A percentile compares a stretch with the other conserved stretches of the same genome.
phyloP scores from a whole-genome alignment of 2,329 filamentous ascomycete genomes.

The Colletotrichum phormii region DNA sequence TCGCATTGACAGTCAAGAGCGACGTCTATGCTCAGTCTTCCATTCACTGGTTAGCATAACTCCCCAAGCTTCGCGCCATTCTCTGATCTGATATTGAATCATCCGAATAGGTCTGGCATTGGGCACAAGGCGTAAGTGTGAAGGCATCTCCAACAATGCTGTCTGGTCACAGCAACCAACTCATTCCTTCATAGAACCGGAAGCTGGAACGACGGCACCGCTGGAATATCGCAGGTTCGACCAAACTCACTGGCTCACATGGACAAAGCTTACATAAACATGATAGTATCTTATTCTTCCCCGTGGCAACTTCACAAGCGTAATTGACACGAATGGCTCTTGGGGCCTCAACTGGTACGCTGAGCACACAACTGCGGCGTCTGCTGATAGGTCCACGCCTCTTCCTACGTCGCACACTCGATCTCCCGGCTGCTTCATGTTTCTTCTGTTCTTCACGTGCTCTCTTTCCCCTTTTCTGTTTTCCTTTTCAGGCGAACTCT shows the following conservation, averaged over 20 bases:
- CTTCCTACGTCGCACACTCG: background rate
- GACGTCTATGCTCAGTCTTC: slow-evolving; percentile 25
- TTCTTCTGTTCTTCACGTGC: background rate
- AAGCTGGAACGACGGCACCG: slow-evolving; percentile 27
- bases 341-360: slow-evolving; percentile 31
- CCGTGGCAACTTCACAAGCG: slow-evolving; percentile 26
- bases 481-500: background rate
- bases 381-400: slow-evolving; percentile 5
- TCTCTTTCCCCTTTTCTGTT: no score
- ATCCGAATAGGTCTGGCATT: slow-evolving; percentile 21
- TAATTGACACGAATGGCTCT: slow-evolving; percentile 21
- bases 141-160: no score
- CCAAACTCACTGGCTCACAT: no score
- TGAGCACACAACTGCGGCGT: slow-evolving; percentile 26
- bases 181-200: background rate
- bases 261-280: background rate
- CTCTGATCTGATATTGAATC: background rate
- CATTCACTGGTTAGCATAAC: slow-evolving; percentile 6
- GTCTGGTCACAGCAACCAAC: background rate
- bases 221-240: slow-evolving; percentile 22
- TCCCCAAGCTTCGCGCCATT: background rate
- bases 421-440: background rate
- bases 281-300: slow-evolving; percentile 21
- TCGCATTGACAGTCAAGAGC: slow-evolving; percentile 22
- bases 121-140: slow-evolving; percentile 21